Evolutionary conservation across 305 asterid genomes (phyloP).

Genomic region (Fraxinus angustifolia): DNA sequence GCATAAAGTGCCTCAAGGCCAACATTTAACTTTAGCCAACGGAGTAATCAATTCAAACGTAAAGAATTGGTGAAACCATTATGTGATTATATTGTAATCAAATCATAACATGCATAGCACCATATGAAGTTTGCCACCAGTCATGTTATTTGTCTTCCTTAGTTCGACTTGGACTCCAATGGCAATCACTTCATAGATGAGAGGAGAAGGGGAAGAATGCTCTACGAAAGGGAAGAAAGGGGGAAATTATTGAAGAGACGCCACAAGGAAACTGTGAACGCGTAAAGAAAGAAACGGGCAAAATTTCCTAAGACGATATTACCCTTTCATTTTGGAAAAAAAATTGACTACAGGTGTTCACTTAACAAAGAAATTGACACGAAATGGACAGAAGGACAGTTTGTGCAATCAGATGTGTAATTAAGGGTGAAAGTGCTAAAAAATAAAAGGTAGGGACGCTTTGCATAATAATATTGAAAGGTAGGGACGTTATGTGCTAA

Average conservation of each 20-base stretch:
- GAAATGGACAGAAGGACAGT: too few species aligned
- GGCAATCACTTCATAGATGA: background rate
- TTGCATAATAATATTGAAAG: too few species aligned
- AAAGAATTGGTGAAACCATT: background rate
- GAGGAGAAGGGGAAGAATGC: background rate
- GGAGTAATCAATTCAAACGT: background rate
- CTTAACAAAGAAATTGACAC: too few species aligned
- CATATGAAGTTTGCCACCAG: background rate
- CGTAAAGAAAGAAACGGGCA: background rate
- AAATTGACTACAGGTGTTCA: background rate
- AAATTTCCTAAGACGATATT: background rate
- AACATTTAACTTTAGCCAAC: background rate
- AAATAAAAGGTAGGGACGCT: too few species aligned
- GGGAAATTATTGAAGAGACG: background rate
- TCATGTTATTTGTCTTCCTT: background rate
- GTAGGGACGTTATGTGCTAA: too few species aligned
- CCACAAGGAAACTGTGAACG: background rate
- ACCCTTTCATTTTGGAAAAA: background rate
- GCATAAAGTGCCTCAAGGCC: background rate
- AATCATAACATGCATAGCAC: background rate
- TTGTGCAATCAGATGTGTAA: too few species aligned
- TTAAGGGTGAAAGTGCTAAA: too few species aligned
- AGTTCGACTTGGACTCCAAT: background rate
- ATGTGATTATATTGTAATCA: background rate
- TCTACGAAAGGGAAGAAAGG: background rate